phyloP scores from a whole-genome alignment of 2,329 filamentous ascomycete species.

The Colletotrichum nymphaeae region DNA sequence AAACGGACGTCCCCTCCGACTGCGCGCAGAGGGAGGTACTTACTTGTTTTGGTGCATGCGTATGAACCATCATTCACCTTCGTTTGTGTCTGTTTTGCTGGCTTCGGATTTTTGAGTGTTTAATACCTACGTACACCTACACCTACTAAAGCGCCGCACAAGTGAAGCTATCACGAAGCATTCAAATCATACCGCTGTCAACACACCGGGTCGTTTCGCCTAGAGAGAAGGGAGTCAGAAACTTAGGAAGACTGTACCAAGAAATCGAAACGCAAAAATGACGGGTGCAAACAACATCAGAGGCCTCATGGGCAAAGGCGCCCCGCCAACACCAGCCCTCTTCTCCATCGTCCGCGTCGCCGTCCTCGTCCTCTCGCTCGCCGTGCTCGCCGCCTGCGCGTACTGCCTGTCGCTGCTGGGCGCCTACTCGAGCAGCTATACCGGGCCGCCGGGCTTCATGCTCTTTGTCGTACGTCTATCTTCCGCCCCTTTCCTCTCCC shows the following conservation, averaged over 20 bases:
- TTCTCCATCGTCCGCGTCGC: slow-evolving; percentile 50
- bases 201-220: neutral
- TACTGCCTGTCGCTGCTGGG: slow-evolving; percentile 52
- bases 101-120: neutral
- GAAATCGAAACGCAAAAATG: neutral
- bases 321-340: slow-evolving; percentile 49
- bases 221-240: no score
- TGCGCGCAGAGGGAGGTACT: no score
- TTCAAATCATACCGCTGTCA: accelerated
- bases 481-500: slow-evolving; percentile 12
- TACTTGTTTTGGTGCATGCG: no score
- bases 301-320: slow-evolving; percentile 50
- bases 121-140: neutral
- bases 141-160: neutral
- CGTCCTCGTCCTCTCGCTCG: slow-evolving; percentile 52
- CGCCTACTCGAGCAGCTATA: slow-evolving; percentile 40
- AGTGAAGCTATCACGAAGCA: neutral
- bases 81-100: neutral
- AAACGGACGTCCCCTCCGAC: slow-evolving; percentile 4
- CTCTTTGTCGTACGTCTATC: slow-evolving; percentile 56
- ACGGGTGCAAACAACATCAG: slow-evolving; percentile 18
- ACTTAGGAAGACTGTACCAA: neutral
- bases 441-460: slow-evolving; percentile 54
- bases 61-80: no score
- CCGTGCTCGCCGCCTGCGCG: slow-evolving; percentile 52